Percentiles rank a stretch among this genome's conserved stretches.
phyloP scores from a whole-genome alignment of 148 eudicot species.

The Beta vulgaris region DNA sequence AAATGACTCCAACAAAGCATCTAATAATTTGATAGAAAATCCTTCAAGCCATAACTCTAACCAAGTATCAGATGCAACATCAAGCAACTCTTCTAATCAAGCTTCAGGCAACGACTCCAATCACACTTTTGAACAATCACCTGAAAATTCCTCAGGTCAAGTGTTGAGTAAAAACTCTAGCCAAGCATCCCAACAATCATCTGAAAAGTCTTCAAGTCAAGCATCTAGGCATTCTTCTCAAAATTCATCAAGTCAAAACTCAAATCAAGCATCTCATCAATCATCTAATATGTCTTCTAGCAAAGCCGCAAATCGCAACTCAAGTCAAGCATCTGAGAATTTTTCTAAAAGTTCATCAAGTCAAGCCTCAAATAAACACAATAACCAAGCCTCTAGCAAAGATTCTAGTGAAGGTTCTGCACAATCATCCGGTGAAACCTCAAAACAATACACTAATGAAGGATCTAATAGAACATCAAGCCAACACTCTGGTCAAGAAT shows the following conservation, averaged over 20 bases:
- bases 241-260: neutral
- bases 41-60: neutral
- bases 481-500: neutral
- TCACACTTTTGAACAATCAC: neutral
- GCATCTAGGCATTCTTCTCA: neutral
- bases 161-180: neutral
- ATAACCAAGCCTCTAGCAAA: neutral
- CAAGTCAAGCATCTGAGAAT: neutral
- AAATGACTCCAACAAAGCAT: neutral
- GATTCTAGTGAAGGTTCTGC: neutral
- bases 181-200: neutral
- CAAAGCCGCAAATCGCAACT: no score
- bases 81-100: neutral
- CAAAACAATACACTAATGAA: neutral
- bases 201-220: neutral
- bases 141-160: neutral
- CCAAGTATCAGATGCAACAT: neutral
- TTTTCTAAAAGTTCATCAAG: no score
- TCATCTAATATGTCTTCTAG: neutral
- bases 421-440: neutral
- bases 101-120: neutral
- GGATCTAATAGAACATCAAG: neutral
- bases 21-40: neutral
- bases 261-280: neutral
- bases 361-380: no score